Conservation (phyloP, 768 basidiomycete genomes). For the Kondoa malvinella region DNA sequence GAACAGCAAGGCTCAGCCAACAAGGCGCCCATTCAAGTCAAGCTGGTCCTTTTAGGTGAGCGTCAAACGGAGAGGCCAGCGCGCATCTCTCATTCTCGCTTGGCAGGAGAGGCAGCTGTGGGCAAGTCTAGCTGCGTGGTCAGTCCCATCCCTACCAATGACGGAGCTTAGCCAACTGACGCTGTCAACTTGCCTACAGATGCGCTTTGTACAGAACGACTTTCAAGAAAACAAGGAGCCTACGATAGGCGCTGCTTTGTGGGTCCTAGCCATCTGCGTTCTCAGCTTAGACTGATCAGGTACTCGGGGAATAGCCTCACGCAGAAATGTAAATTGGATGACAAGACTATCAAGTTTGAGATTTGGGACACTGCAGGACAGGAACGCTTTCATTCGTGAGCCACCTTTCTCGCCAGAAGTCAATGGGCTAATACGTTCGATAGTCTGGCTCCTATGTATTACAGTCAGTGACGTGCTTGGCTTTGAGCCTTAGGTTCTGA, state of each 20-base stretch:
- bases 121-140: slow-evolving; percentile 49
- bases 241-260: slow-evolving; percentile 67
- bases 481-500: slow-evolving; percentile 94
- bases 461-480: no score
- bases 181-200: slow-evolving; percentile 56
- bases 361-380: slow-evolving; percentile 95
- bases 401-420: slow-evolving; percentile 27
- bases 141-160: neutral
- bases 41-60: slow-evolving; percentile 85
- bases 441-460: slow-evolving; percentile 63
- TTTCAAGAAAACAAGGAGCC: slow-evolving; percentile 98
- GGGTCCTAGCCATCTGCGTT: neutral
- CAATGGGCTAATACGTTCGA: neutral
- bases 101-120: slow-evolving; percentile 84
- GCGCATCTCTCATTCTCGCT: slow-evolving; percentile 7
- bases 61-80: slow-evolving; percentile 6
- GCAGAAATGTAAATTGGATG: slow-evolving; percentile 87
- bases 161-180: neutral
- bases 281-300: neutral
- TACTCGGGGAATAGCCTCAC: slow-evolving; percentile 39
- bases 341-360: slow-evolving; percentile 49
- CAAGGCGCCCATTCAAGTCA: slow-evolving; percentile 39
- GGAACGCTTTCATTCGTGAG: slow-evolving; percentile 94
- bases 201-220: slow-evolving; percentile 91
- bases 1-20: neutral